These are phyloP conservation scores for Artemisia argyi DNA, from an alignment of 129 eudicot genomes.

Conservation along the genomic window DNA sequence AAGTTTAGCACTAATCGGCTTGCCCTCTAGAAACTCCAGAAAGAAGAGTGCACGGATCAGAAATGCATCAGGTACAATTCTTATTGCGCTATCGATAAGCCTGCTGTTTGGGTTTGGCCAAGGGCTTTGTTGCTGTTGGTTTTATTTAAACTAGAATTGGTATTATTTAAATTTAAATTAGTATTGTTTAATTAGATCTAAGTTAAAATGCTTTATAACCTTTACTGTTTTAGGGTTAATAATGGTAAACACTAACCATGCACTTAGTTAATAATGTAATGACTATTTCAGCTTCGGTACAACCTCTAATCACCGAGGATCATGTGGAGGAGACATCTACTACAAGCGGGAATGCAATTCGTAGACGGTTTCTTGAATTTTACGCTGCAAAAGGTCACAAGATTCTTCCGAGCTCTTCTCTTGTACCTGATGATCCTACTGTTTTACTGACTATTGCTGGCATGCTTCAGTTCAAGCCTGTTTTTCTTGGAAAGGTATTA, in stretches of 20 bases:
- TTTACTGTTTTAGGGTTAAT: too few species aligned
- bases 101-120: too few species aligned
- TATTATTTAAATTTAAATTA: too few species aligned
- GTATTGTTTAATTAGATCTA: too few species aligned
- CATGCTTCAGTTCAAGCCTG: constrained; percentile 96
- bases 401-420: constrained; percentile 92
- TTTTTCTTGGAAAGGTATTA: constrained; percentile 88
- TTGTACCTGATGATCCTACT: constrained; percentile 98
- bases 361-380: constrained; percentile 77
- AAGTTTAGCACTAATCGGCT: constrained; percentile 25
- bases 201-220: too few species aligned
- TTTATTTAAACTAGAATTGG: too few species aligned
- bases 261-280: constrained; percentile 8
- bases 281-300: constrained; percentile 62
- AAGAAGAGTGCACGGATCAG: constrained; percentile 24
- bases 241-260: too few species aligned
- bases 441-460: constrained; percentile 95
- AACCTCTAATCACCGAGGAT: constrained; percentile 54
- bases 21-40: constrained; percentile 20
- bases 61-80: constrained; percentile 46
- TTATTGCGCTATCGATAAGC: not conserved
- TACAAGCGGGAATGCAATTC: constrained; percentile 74
- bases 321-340: constrained; percentile 36
- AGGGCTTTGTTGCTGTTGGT: too few species aligned
- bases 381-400: constrained; percentile 87